Conservation (phyloP, 306 rosid genomes). For the Pachyrhizus erosus region DNA sequence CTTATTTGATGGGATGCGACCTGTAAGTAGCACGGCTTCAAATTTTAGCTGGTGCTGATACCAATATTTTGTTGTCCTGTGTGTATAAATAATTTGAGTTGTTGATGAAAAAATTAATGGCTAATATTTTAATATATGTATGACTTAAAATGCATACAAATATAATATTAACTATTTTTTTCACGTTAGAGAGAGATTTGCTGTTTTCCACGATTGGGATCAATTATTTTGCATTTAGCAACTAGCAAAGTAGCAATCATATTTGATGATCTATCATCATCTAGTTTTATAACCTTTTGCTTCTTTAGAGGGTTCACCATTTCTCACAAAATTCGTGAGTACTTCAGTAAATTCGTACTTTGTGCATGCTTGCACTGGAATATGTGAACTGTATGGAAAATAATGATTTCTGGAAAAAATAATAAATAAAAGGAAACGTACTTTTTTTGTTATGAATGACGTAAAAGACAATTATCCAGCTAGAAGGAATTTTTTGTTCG, state of each 20-base stretch:
- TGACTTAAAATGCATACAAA: too few species aligned
- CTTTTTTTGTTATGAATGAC: constrained; percentile 26
- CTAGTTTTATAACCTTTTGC: background rate
- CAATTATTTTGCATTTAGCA: background rate
- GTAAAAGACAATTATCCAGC: background rate
- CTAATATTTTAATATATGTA: too few species aligned
- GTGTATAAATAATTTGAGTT: background rate
- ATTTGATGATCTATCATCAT: constrained; percentile 7
- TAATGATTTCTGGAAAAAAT: background rate
- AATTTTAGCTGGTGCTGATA: background rate
- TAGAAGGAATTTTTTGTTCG: constrained; percentile 3
- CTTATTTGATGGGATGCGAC: background rate
- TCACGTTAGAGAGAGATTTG: too few species aligned
- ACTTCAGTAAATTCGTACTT: background rate
- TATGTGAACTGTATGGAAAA: background rate
- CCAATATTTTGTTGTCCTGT: constrained; percentile 31
- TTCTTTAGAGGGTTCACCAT: background rate
- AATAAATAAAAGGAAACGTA: background rate
- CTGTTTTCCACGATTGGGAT: background rate
- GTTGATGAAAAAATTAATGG: background rate
- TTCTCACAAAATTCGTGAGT: background rate
- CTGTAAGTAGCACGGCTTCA: too few species aligned
- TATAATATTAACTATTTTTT: too few species aligned
- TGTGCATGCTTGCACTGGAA: background rate
- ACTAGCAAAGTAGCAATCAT: background rate